A percentile compares a stretch with the other conserved stretches of the same genome.
These are phyloP conservation scores for Plasmodium yoelii DNA, from an alignment of 169 alveolate species.

Conservation along the genomic window DNA sequence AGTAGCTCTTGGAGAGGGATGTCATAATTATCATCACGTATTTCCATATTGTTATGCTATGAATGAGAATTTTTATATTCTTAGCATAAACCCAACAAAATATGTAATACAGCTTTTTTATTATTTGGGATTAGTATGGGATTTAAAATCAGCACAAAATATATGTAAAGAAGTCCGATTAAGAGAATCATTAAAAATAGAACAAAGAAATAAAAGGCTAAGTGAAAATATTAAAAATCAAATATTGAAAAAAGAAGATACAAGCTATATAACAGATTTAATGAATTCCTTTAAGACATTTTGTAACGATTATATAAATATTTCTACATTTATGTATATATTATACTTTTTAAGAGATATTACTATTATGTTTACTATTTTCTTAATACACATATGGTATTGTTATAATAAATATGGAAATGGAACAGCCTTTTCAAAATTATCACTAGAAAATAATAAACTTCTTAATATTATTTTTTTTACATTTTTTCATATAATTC, in stretches of 20 bases:
- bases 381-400: conserved; percentile 51
- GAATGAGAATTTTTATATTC: conserved; percentile 80
- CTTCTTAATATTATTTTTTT: conserved; percentile 7
- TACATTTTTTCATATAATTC: conserved; percentile 54
- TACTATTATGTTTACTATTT: conserved; percentile 49
- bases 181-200: conserved; percentile 62
- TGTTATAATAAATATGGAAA: conserved; percentile 76
- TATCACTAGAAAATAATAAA: conserved; percentile 22
- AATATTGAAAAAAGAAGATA: conserved; percentile 74
- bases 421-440: conserved; percentile 52
- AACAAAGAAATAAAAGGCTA: conserved; percentile 61
- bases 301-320: conserved; percentile 68
- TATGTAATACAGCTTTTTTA: conserved; percentile 53
- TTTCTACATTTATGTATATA: conserved; percentile 61
- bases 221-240: conserved; percentile 75
- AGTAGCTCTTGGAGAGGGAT: conserved; percentile 91
- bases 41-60: conserved; percentile 90
- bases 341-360: conserved; percentile 60
- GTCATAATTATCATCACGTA: conserved; percentile 92
- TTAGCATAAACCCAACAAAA: conserved; percentile 71
- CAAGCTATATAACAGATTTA: conserved; percentile 60
- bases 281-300: conserved; percentile 61
- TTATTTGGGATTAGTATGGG: conserved; percentile 77
- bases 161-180: conserved; percentile 69
- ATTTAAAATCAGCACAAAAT: conserved; percentile 66